A percentile compares a stretch with the other conserved stretches of the same genome.
These are phyloP conservation scores for Colletotrichum cordylinicola DNA, from an alignment of 2,329 filamentous ascomycete genomes.

Conservation along the genomic window DNA sequence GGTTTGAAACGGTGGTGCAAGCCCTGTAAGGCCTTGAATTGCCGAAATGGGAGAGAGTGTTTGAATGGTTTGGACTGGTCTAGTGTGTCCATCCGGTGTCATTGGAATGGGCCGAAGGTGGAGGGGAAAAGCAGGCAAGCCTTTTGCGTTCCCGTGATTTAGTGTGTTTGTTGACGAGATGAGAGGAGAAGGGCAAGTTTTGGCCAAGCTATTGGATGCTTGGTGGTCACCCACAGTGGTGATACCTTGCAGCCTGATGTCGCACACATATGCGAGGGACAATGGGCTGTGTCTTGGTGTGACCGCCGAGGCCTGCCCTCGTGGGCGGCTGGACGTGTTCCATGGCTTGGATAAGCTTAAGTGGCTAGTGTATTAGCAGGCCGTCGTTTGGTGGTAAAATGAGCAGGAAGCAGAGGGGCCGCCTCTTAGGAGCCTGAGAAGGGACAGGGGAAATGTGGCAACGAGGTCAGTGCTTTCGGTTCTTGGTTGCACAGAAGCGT, in stretches of 20 bases:
- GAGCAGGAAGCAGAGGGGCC: not conserved
- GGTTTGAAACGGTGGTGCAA: slow-evolving; percentile 10
- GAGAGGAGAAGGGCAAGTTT: not conserved
- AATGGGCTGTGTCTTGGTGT: not conserved
- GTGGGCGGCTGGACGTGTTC: not conserved
- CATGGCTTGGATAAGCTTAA: slow-evolving; percentile 14
- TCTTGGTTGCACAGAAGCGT: not conserved
- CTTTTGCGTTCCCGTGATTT: not conserved
- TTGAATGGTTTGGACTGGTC: not conserved
- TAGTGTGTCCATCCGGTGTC: slow-evolving; percentile 11
- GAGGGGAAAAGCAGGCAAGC: not conserved
- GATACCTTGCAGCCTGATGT: not conserved
- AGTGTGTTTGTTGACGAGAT: not conserved
- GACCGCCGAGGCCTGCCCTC: not conserved
- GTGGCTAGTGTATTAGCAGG: slow-evolving; percentile 8
- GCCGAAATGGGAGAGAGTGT: not conserved
- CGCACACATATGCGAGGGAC: not conserved
- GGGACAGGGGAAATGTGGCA: not conserved
- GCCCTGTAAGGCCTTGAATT: slow-evolving; percentile 15
- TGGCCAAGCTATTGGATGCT: slow-evolving; percentile 2
- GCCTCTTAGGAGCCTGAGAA: not conserved
- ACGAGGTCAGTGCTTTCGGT: not conserved
- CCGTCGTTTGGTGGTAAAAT: not conserved
- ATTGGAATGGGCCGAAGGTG: not conserved
- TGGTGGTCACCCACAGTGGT: not conserved